Base-by-base conservation (phyloP, 2,329 filamentous ascomycete species). In the Arthroderma sp. region DNA sequence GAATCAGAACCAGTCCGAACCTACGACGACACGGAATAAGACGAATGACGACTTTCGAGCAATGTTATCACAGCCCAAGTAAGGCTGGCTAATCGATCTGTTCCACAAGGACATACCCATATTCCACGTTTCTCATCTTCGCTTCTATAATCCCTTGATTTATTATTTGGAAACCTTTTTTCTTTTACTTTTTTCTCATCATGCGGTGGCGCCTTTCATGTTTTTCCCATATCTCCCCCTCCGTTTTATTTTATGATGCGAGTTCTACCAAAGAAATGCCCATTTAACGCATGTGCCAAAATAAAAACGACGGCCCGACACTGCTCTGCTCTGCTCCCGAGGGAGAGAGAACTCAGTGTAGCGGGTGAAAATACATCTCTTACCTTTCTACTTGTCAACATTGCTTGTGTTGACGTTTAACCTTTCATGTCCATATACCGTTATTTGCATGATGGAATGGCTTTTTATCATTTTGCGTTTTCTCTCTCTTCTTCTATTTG, bases 21-120 rank as follows among this genome's bases (percentile, higher is more conserved):
- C 64, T 44, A 60, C 37, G 64, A 61, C 8, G 52, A 55, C 23
- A 64, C 64, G 43, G 63, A 65, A 59, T 65, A 64, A 54, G 66
- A 56, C 54, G 54, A 82, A 83, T 64, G 75, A 74, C 54, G 79
- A 82, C 64, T 83, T 83, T 66, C 75, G 78, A 57, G 73, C 73
- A 33, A 76, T 81, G 76, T 71, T 82, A 39, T 54, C 52, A 25
- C 44, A 51, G 44, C 44, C 44, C 28, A 51, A 33, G 44, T 51
- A 25, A 51, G 44, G 44, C 44, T 51, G 44, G 44, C 25, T 51
- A 31, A n/a, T 51, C 23, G 7, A 51, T 13, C 44, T 9, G 25
- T 31, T 31, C 44, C 23, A 44, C 25, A 51, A 28, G 23, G 23
- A 51, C 28, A 51, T 51, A n/a, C 33, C 25, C 23, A 4, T 33